Conservation (phyloP, 1,284 basidiomycete genomes). For the Apiotrichum gracile region DNA sequence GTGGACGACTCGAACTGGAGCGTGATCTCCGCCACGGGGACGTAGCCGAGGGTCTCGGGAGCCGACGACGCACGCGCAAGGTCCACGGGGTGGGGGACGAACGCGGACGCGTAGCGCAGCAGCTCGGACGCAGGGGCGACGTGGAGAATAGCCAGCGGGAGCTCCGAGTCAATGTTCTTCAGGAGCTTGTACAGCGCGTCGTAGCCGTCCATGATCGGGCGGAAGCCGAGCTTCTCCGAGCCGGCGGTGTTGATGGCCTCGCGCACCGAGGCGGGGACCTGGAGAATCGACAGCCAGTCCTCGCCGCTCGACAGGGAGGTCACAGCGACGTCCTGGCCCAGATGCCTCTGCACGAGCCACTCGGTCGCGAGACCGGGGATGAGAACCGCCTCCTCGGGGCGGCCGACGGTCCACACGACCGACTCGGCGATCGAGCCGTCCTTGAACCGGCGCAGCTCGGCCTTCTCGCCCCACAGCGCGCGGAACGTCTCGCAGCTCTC, state of each 20-base stretch:
- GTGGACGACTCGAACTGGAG: constrained; percentile 87
- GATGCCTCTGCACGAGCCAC: constrained; percentile 71
- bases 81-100: constrained; percentile 62
- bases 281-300: constrained; percentile 56
- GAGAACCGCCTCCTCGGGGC: constrained; percentile 66
- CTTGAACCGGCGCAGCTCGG: constrained; percentile 94
- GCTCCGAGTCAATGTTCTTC: constrained; percentile 65
- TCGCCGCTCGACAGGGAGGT: constrained; percentile 46
- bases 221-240: constrained; percentile 59
- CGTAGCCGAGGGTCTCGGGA: constrained; percentile 57
- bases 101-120: constrained; percentile 76
- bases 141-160: constrained; percentile 75
- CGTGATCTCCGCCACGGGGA: constrained; percentile 65
- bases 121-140: constrained; percentile 64
- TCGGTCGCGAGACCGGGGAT: constrained; percentile 70
- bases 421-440: constrained; percentile 89
- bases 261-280: constrained; percentile 57
- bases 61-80: constrained; percentile 46
- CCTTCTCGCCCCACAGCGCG: constrained; percentile 83
- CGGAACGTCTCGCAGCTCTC: constrained; percentile 59
- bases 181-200: constrained; percentile 72
- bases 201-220: constrained; percentile 70
- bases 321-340: constrained; percentile 54
- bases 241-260: constrained; percentile 47
- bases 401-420: constrained; percentile 71